Evolutionary conservation across 495 filamentous ascomycete genomes (phyloP), one percentile per base, ranked within the genome.

Genomic region (Aspergillus affinis): DNA sequence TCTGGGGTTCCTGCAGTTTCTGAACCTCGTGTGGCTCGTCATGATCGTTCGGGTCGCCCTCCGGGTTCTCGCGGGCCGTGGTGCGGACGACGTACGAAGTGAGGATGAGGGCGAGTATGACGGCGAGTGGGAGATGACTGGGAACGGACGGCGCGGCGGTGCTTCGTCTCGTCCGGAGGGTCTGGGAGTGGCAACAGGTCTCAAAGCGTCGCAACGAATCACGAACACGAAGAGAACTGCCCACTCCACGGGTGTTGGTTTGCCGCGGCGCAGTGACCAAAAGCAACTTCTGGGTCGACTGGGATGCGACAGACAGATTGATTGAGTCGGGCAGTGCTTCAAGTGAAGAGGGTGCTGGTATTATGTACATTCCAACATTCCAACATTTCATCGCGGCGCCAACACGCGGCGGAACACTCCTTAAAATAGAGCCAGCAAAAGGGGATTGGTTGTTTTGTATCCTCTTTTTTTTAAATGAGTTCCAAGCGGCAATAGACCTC

Each of bases 1-100:
- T 41, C 79, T 95, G 17, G 75, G 90, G n/a, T 82, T 81, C 48
- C 77, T 95, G 18, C 90, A 95, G 73, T 76, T 80, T 10, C 76
- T 95, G 30, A 87, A 85, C 29, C 72, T 92, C 74, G 48, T 90
- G 60, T 95, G 91, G 91, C 91, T 93, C 66, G 80, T 73, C 63
- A 84, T 93, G 83, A 93, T 94, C 65, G 64, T 89, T 19, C 78
- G 79, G 20, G 88, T 95, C 0, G 90, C 89, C 27, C 68, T 83
- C 49, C 83, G 83, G 44, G 88, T 94, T 5, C 60, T 94, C 21
- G 81, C 75, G 54, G 91, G 91, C 21, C 77, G 78, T 13, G 76
- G 79, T 20, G 91, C 91, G 17, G 90, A 92, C 47, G 91, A 95
- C 66, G 79, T 81, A 19, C 82, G 91, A 30, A 92, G 88, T 66